Base-by-base conservation (phyloP, 2,329 filamentous ascomycete genomes). In the Trichoderma brevicompactum region DNA sequence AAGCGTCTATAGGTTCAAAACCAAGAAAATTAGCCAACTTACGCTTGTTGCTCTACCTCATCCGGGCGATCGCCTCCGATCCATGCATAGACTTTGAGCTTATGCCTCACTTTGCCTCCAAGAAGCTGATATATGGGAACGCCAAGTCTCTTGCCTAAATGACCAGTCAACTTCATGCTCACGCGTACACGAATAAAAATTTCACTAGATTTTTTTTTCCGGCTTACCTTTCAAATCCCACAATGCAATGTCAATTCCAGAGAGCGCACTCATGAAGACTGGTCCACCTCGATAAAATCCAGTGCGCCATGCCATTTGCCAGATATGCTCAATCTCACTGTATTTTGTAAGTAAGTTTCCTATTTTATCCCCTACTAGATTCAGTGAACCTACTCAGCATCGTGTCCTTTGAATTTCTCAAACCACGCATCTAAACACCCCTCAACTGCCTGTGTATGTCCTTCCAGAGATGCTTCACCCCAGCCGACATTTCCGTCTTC, bases 321-420 rank as follows among this genome's bases (percentile, higher is more conserved):
- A 94, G 65, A 94, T 89, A 68, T 92, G 88, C 73, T 94, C 91
- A 68, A 94, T 93, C 55, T 92, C 87, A 72, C 88, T 91, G 52
- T 7, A 2, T 15, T 7, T 2, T 8, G 49, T 64, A 49, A 65
- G 55, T 38, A 1, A 1, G n/a, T 36, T 56, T 41, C 34, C 19
- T 15, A 44, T 40, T 64, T 34, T 28, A n/a, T 41, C 38, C 8
- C 13, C 13, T 6, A 28, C 28, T 3, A 2, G 40, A 56, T 34
- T 28, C 15, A 12, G 10, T 23, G 7, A 5, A 72, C 79, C 65
- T 77, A 91, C 89, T 92, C 87, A 38, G 90, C 90, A 72, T 92
- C 89, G 69, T 87, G 82, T 0, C 89, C 90, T 4, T 85, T 77
- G 63, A 90, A 86, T 49, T 87, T 80, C 19, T 83, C 80, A 44